Evolutionary conservation across 371 early-diverging fungal genomes (phyloP).

Genomic region (Batkoa obscura): DNA sequence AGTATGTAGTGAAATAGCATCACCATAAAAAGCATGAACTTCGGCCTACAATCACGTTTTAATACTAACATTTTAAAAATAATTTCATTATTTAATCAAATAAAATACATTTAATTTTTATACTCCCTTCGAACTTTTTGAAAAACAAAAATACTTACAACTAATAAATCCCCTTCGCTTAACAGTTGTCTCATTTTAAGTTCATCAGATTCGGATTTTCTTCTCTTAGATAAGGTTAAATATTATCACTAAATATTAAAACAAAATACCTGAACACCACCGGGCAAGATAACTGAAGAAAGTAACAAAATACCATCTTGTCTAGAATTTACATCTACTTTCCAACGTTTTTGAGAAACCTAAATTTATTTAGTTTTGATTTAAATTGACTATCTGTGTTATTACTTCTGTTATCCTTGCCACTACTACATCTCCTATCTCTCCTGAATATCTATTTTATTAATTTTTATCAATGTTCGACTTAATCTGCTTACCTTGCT

Average conservation of each 20-base stretch:
- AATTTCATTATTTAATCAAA: no score
- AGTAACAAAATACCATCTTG: constrained; percentile 80
- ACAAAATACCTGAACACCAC: constrained; percentile 67
- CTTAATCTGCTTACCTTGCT: constrained; percentile 58
- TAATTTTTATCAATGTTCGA: background rate
- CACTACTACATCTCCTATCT: constrained; percentile 97
- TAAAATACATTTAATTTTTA: no score
- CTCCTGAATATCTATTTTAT: constrained; percentile 48
- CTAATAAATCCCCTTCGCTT: constrained; percentile 87
- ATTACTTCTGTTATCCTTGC: constrained; percentile 87
- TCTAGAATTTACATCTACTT: constrained; percentile 80
- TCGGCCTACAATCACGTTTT: background rate
- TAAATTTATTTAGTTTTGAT: no score
- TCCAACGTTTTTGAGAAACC: constrained; percentile 86
- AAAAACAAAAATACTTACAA: constrained; percentile 23
- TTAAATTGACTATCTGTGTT: no score
- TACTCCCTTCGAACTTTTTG: background rate
- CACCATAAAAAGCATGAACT: background rate
- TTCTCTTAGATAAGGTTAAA: constrained; percentile 26
- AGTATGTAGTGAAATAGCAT: constrained; percentile 75
- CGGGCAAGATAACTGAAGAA: constrained; percentile 91
- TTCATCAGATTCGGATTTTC: constrained; percentile 96
- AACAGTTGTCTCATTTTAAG: constrained; percentile 95
- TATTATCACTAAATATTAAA: background rate
- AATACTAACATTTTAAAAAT: background rate